phyloP scores from a whole-genome alignment of 1,139 yeast genomes.

The Lodderomyces elongisporus region DNA sequence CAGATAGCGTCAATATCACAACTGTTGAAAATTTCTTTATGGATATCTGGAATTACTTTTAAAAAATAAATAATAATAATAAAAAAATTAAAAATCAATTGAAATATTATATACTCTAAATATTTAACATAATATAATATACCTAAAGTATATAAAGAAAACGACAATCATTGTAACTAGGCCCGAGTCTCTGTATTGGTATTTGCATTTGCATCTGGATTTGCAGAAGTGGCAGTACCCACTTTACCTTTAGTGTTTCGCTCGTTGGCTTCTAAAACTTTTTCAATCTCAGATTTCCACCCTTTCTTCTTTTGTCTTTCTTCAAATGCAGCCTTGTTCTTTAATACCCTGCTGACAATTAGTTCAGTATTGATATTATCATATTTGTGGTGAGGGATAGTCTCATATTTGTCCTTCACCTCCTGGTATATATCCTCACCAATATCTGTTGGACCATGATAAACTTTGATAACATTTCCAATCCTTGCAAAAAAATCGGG shows the following conservation, averaged over 20 bases:
- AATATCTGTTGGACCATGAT: constrained; percentile 58
- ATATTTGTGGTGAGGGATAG: constrained; percentile 52
- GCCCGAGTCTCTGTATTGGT: no score
- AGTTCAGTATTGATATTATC: constrained; percentile 57
- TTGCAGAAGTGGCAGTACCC: no score
- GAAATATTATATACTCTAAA: no score
- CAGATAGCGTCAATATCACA: no score
- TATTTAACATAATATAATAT: no score
- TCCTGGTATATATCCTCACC: constrained; percentile 20
- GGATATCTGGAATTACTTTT: no score
- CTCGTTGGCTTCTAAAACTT: constrained; percentile 21
- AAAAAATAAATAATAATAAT: not conserved
- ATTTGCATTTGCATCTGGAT: no score
- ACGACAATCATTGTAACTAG: no score
- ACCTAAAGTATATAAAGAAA: no score
- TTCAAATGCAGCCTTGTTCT: constrained; percentile 62
- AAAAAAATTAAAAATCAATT: not conserved
- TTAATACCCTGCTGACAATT: constrained; percentile 65
- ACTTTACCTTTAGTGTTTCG: no score
- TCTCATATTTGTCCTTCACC: constrained; percentile 23
- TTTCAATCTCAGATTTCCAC: constrained; percentile 53
- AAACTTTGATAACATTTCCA: constrained; percentile 44
- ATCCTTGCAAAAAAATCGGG: constrained; percentile 31
- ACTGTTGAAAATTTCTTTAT: no score
- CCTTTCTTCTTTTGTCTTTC: constrained; percentile 78